Conservation (phyloP, 495 filamentous ascomycete genomes). For the Penicillium robsamsonii region DNA sequence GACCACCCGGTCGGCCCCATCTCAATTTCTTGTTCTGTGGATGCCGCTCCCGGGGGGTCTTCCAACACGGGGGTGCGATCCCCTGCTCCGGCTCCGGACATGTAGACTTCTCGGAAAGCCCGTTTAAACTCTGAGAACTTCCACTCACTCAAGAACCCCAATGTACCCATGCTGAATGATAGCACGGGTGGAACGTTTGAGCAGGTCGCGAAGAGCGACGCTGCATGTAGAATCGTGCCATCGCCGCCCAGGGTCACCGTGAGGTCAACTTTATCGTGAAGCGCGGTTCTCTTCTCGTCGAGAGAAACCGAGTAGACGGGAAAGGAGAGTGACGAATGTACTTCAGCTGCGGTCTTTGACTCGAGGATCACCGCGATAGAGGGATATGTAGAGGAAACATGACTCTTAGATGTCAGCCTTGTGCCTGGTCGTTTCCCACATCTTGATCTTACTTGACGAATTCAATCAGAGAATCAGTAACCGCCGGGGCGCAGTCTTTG, state of each 20-base stretch:
- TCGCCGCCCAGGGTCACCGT: conserved; percentile 90
- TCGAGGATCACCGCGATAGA: conserved; percentile 81
- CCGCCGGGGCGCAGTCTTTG: conserved; percentile 70
- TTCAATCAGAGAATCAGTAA: conserved; percentile 69
- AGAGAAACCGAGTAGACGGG: conserved; percentile 63
- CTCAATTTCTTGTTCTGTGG: conserved; percentile 19
- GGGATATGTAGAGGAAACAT: conserved; percentile 78
- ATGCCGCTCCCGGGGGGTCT: conserved; percentile 17
- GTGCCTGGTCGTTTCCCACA: background rate
- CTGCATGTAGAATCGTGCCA: conserved; percentile 89
- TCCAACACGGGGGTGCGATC: conserved; percentile 42
- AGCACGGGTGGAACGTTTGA: conserved; percentile 84
- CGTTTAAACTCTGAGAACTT: conserved; percentile 87
- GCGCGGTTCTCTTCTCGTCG: conserved; percentile 36
- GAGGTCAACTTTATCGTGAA: conserved; percentile 75
- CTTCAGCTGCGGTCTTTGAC: conserved; percentile 63
- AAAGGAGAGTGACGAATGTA: conserved; percentile 72
- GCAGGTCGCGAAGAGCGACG: conserved; percentile 84
- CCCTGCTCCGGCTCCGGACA: conserved; percentile 72
- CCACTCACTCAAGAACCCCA: conserved; percentile 96
- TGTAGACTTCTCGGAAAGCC: conserved; percentile 89
- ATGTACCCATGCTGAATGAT: conserved; percentile 92
- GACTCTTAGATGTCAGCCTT: conserved; percentile 40
- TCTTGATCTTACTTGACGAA: conserved; percentile 60
- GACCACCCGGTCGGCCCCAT: conserved; percentile 61